A percentile compares a stretch with the other conserved stretches of the same genome.
Conservation (phyloP, 2,329 filamentous ascomycete genomes). For the Sporothrix luriei region DNA sequence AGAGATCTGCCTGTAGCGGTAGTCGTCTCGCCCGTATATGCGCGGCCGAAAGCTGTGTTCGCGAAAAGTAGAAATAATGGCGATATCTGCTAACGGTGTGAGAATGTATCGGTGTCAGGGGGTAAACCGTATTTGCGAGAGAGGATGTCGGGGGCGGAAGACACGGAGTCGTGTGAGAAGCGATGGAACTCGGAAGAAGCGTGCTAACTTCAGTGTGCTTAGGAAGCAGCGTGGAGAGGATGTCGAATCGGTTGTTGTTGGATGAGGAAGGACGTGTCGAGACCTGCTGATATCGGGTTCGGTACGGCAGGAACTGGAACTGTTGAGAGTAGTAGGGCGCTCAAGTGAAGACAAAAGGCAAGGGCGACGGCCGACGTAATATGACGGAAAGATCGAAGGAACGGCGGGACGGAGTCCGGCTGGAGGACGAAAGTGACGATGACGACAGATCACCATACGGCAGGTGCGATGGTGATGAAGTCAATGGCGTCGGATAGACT, state of each 20-base stretch:
- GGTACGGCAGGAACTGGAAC: neutral
- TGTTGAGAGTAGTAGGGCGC: neutral
- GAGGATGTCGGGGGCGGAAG: neutral
- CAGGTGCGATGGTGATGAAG: constrained; percentile 16
- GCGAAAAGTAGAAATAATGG: neutral
- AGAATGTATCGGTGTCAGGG: neutral
- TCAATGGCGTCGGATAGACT: constrained; percentile 14
- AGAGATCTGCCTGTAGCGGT: neutral
- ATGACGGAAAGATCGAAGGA: neutral
- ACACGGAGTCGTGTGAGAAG: neutral
- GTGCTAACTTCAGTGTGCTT: neutral
- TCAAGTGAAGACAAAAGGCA: neutral
- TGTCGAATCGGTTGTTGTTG: neutral
- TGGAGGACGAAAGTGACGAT: constrained; percentile 26
- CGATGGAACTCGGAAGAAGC: neutral
- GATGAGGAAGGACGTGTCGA: constrained; percentile 6
- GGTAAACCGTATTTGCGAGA: neutral
- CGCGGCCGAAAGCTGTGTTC: neutral
- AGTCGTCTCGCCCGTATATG: neutral
- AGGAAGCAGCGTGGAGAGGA: neutral
- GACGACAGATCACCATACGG: constrained; percentile 26
- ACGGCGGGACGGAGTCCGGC: constrained; percentile 27
- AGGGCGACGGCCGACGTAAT: neutral
- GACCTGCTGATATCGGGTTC: no score
- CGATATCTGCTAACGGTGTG: neutral